A percentile compares a stretch with the other conserved stretches of the same genome.
Evolutionary conservation across 768 basidiomycete species (phyloP).

Genomic region (Leccinum disarticulatum): DNA sequence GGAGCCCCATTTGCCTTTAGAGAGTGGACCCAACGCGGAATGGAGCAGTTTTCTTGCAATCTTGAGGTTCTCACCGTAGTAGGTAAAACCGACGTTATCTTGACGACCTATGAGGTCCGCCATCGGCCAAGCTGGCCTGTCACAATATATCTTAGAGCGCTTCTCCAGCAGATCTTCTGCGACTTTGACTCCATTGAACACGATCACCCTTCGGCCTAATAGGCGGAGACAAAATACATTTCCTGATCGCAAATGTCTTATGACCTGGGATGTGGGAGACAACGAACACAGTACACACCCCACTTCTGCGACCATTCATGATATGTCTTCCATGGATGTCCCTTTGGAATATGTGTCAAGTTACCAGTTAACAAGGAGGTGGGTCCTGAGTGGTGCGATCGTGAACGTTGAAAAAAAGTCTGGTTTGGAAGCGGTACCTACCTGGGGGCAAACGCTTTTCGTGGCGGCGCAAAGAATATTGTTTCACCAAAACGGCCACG

Average conservation of each 20-base stretch:
- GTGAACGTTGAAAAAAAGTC: not conserved
- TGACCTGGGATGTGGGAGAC: not conserved
- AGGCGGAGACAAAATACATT: conserved; percentile 44
- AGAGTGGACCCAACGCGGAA: conserved; percentile 31
- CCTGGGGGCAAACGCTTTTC: conserved; percentile 1
- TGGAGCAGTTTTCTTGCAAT: conserved; percentile 44
- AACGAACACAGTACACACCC: conserved; percentile 22
- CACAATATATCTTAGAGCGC: conserved; percentile 46
- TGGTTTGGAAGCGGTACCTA: not conserved
- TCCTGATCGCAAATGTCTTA: conserved; percentile 11
- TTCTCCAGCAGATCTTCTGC: conserved; percentile 45
- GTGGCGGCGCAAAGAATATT: not conserved
- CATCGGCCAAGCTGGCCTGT: conserved; percentile 49
- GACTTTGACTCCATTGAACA: conserved; percentile 43
- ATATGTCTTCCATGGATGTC: conserved; percentile 9
- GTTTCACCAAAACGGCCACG: not conserved
- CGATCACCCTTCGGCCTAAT: conserved; percentile 42
- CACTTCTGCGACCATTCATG: conserved; percentile 4
- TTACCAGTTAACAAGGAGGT: conserved; percentile 1
- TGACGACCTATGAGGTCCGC: conserved; percentile 43
- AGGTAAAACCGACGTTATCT: conserved; percentile 36
- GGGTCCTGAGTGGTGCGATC: not conserved
- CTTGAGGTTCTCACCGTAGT: conserved; percentile 18
- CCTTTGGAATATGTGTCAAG: not conserved
- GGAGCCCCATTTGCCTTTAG: not conserved